These are phyloP conservation scores for Dipodascus geniculatus DNA, from an alignment of 805 yeast species.

Conservation along the genomic window DNA sequence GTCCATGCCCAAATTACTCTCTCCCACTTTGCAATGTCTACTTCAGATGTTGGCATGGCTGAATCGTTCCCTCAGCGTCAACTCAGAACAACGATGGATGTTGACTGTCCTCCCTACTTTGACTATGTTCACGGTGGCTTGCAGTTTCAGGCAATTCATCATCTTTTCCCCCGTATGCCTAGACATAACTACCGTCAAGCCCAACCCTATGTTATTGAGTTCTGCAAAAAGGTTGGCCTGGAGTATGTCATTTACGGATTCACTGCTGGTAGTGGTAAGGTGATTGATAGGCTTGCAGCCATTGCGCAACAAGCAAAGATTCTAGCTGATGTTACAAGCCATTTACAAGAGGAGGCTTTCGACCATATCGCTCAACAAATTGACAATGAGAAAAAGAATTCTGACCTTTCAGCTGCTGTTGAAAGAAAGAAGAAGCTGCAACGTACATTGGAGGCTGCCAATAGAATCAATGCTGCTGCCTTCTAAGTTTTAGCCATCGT, in stretches of 20 bases:
- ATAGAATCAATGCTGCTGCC: not conserved
- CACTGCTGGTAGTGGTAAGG: conserved; percentile 61
- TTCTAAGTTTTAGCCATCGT: not conserved
- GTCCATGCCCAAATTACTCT: conserved; percentile 90
- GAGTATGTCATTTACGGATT: conserved; percentile 79
- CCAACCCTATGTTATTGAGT: conserved; percentile 60
- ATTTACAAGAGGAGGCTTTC: conserved; percentile 41
- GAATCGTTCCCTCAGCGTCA: conserved; percentile 76
- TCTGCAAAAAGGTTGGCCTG: conserved; percentile 67
- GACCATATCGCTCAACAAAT: not conserved
- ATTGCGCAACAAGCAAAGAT: conserved; percentile 71
- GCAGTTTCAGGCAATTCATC: conserved; percentile 87
- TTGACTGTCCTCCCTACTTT: conserved; percentile 86
- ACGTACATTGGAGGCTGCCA: not conserved
- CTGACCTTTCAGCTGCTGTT: not conserved
- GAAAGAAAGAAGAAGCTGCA: not conserved
- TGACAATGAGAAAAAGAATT: not conserved
- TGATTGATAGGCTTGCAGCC: conserved; percentile 56
- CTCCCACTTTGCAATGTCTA: conserved; percentile 89
- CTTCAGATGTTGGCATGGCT: conserved; percentile 69
- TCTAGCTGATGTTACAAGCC: conserved; percentile 58
- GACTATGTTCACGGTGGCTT: conserved; percentile 88
- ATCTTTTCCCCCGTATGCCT: conserved; percentile 79
- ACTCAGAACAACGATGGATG: conserved; percentile 87
- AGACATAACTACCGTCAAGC: conserved; percentile 73